Percentiles rank a stretch among this genome's conserved stretches.
phyloP scores from a whole-genome alignment of 176 grass and related monocot species.

The Chloris gayana region DNA sequence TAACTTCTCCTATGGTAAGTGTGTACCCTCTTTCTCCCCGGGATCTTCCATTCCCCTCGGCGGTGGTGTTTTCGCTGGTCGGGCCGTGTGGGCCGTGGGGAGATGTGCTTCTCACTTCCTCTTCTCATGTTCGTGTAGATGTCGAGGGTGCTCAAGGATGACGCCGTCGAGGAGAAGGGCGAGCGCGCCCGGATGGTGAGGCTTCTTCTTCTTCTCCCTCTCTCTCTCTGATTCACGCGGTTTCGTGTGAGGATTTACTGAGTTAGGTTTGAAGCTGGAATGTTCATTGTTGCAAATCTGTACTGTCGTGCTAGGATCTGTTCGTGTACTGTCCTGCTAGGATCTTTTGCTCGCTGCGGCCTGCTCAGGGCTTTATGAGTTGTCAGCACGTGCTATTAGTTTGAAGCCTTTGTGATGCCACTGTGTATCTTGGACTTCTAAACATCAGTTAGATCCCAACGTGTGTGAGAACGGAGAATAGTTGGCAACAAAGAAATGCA shows the following conservation, averaged over 20 bases:
- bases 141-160: slow-evolving; percentile 56
- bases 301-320: too few species aligned
- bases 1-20: background rate
- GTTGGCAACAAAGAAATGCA: background rate
- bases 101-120: background rate
- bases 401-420: too few species aligned
- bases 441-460: too few species aligned
- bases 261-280: background rate
- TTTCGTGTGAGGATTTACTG: background rate
- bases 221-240: background rate
- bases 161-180: slow-evolving; percentile 52
- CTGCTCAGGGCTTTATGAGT: too few species aligned
- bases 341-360: background rate
- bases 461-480: background rate
- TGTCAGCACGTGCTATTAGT: too few species aligned
- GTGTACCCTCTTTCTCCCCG: background rate
- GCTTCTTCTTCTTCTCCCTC: background rate
- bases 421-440: too few species aligned
- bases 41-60: background rate
- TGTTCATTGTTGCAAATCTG: background rate
- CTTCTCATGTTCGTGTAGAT: slow-evolving; percentile 17
- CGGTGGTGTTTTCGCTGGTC: background rate
- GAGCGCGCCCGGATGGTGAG: slow-evolving; percentile 51
- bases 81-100: background rate
- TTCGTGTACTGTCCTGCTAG: too few species aligned